phyloP scores from a whole-genome alignment of 306 rosid species.

The Oemleria cerasiformis region DNA sequence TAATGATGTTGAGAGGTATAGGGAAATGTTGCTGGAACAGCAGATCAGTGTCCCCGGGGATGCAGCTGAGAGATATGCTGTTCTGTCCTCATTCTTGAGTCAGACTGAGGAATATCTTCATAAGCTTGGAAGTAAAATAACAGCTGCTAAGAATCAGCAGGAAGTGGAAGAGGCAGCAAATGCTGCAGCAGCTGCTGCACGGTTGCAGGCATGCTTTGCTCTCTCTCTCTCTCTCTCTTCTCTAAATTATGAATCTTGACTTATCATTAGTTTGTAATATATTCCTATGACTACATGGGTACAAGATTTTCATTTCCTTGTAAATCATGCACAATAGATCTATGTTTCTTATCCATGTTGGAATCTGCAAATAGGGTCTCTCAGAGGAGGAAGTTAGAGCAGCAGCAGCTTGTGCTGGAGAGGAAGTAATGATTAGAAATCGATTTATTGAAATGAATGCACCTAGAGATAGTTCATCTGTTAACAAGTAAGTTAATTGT shows the following conservation, averaged over 20 bases:
- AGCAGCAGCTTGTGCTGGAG: slow-evolving; percentile 96
- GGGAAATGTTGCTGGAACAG: slow-evolving; percentile 95
- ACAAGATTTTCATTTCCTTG: slow-evolving; percentile 3
- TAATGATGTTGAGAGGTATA: slow-evolving; percentile 94
- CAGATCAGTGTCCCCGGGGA: slow-evolving; percentile 87
- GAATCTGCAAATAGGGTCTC: slow-evolving; percentile 63
- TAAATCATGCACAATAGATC: neutral
- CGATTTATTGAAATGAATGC: slow-evolving; percentile 93
- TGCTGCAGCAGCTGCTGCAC: slow-evolving; percentile 88
- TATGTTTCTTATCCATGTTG: slow-evolving; percentile 23
- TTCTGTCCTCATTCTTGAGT: slow-evolving; percentile 82
- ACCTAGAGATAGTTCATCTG: slow-evolving; percentile 83
- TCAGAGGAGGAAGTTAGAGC: slow-evolving; percentile 97
- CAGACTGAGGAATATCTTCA: slow-evolving; percentile 99
- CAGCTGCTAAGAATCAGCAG: slow-evolving; percentile 85
- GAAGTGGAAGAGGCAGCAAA: slow-evolving; percentile 92
- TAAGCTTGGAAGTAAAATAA: slow-evolving; percentile 89
- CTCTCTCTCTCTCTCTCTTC: neutral
- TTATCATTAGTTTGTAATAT: neutral
- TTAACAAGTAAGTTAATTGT: slow-evolving; percentile 64
- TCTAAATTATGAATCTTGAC: neutral
- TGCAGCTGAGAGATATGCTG: slow-evolving; percentile 95
- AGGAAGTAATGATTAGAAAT: slow-evolving; percentile 95
- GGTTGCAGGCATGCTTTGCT: slow-evolving; percentile 65
- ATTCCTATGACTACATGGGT: slow-evolving; percentile 4